These are phyloP conservation scores for Solanum boliviense DNA, from an alignment of 257 asterid species.

Conservation along the genomic window DNA sequence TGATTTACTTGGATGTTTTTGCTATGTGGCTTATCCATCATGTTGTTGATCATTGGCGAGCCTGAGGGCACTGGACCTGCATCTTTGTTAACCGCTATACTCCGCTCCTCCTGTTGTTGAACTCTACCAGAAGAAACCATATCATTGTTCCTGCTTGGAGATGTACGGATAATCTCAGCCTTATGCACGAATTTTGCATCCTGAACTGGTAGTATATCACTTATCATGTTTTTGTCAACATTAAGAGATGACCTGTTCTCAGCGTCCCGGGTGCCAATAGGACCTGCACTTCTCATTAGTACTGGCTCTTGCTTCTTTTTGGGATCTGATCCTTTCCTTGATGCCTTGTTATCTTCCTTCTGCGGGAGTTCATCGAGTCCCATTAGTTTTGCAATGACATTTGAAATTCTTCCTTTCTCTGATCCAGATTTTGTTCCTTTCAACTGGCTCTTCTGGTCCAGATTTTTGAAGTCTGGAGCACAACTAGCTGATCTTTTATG, in stretches of 20 bases:
- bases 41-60: not conserved
- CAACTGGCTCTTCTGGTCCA: slow-evolving; percentile 14
- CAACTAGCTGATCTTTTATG: slow-evolving; percentile 45
- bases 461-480: slow-evolving; percentile 27
- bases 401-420: slow-evolving; percentile 64
- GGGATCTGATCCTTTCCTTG: slow-evolving; percentile 19
- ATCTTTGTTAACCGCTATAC: slow-evolving; percentile 8
- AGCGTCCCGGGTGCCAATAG: not conserved
- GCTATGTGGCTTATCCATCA: slow-evolving; percentile 17
- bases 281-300: slow-evolving; percentile 6
- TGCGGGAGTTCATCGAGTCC: slow-evolving; percentile 74
- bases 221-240: not conserved
- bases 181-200: slow-evolving; percentile 15
- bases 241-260: slow-evolving; percentile 1
- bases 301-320: slow-evolving; percentile 14
- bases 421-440: slow-evolving; percentile 20
- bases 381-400: slow-evolving; percentile 88
- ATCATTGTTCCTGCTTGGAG: slow-evolving; percentile 11
- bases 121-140: slow-evolving; percentile 13
- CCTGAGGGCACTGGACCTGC: not conserved
- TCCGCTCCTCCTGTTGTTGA: slow-evolving; percentile 12
- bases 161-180: slow-evolving; percentile 10
- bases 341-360: slow-evolving; percentile 16
- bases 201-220: slow-evolving; percentile 4
- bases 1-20: slow-evolving; percentile 10